Evolutionary conservation across 2,329 filamentous ascomycete genomes (phyloP).

Genomic region (Xylaria sp.): DNA sequence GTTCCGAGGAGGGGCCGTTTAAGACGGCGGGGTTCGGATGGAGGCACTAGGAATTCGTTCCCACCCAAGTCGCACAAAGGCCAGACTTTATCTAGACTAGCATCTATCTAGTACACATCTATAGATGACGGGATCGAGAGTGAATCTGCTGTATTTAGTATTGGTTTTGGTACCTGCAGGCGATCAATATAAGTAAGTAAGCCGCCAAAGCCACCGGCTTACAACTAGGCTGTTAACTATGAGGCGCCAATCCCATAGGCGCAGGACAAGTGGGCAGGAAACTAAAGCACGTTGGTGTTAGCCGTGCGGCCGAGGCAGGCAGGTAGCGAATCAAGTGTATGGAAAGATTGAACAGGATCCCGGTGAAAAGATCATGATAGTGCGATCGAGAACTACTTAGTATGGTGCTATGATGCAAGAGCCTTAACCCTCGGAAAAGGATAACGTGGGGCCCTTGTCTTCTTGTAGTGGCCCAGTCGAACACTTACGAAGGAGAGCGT

Average conservation of each 20-base stretch:
- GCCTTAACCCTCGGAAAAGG: not conserved
- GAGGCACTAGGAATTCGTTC: not conserved
- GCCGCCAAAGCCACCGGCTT: not conserved
- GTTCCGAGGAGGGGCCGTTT: not conserved
- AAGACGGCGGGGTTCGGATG: constrained; percentile 5
- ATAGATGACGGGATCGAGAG: too few species aligned
- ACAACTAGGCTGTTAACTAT: not conserved
- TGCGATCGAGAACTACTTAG: not conserved
- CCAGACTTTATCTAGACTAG: not conserved
- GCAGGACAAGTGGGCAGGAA: not conserved
- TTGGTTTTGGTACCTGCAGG: not conserved
- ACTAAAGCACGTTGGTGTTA: not conserved
- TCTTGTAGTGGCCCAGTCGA: not conserved
- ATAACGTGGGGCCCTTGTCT: not conserved
- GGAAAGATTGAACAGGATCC: not conserved
- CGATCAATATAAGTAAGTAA: not conserved
- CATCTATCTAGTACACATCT: not conserved
- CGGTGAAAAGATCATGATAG: not conserved
- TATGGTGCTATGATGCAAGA: not conserved
- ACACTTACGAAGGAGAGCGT: not conserved
- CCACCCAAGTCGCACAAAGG: not conserved
- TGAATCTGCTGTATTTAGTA: not conserved
- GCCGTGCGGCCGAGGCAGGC: not conserved
- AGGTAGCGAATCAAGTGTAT: not conserved
- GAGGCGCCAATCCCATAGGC: not conserved